Evolutionary conservation across 108 stramenopile genomes (phyloP).

Genomic region (Parietichytrium sp.): DNA sequence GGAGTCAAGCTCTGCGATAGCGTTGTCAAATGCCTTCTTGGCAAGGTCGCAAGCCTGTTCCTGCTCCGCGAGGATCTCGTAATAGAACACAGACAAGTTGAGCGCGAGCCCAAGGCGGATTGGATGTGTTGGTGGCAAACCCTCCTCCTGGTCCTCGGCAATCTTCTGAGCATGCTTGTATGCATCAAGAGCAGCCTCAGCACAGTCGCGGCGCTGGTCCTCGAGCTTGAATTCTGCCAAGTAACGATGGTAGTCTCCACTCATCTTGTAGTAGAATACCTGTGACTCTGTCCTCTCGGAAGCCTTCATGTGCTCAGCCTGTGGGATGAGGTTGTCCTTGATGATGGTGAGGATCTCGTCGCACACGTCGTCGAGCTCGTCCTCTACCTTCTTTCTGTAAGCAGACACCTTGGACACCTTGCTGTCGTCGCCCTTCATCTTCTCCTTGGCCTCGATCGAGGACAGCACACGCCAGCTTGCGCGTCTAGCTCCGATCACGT

Average conservation of each 20-base stretch:
- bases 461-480: slow-evolving; percentile 99
- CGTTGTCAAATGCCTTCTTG: slow-evolving; percentile 98
- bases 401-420: not conserved
- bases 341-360: slow-evolving; percentile 97
- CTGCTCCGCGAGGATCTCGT: slow-evolving; percentile 96
- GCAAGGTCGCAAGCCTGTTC: slow-evolving; percentile 93
- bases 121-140: slow-evolving; percentile 97
- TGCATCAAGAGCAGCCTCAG: slow-evolving; percentile 89
- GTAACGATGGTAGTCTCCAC: slow-evolving; percentile 99
- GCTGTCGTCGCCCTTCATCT: slow-evolving; percentile 44
- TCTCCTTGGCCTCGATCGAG: slow-evolving; percentile 98
- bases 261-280: slow-evolving; percentile 99
- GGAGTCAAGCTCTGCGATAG: slow-evolving; percentile 99
- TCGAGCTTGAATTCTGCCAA: slow-evolving; percentile 88
- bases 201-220: slow-evolving; percentile 81
- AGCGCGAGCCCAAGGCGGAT: slow-evolving; percentile 99
- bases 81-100: slow-evolving; percentile 99
- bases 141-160: slow-evolving; percentile 72
- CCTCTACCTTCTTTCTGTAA: slow-evolving; percentile 64
- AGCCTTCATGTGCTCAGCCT: slow-evolving; percentile 93
- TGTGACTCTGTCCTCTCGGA: slow-evolving; percentile 55
- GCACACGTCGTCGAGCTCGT: slow-evolving; percentile 95
- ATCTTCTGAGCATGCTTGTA: slow-evolving; percentile 92
- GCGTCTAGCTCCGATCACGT: slow-evolving; percentile 97
- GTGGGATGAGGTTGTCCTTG: slow-evolving; percentile 93